Evolutionary conservation across 2,329 filamentous ascomycete genomes (phyloP).

Genomic region (Epichloe baconii): DNA sequence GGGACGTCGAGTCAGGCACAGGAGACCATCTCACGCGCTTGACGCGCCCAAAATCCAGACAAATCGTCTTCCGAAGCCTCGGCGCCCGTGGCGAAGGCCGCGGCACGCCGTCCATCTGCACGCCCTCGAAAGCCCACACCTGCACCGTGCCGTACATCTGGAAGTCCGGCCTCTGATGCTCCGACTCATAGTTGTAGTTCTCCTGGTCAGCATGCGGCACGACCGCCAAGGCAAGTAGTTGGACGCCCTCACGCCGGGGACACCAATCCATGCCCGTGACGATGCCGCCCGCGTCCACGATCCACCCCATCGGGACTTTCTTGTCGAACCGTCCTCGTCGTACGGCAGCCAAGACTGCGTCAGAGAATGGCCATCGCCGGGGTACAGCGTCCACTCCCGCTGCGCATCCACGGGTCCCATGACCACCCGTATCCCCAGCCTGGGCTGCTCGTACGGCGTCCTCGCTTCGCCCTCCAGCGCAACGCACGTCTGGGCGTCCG

Average conservation of each 20-base stretch:
- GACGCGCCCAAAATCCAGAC: conserved; percentile 37
- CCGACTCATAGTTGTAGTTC: conserved; percentile 24
- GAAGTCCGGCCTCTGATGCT: conserved; percentile 23
- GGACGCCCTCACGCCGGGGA: conserved; percentile 23
- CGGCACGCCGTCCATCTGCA: conserved; percentile 17
- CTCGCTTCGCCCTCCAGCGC: conserved; percentile 14
- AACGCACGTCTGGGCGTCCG: conserved; percentile 5
- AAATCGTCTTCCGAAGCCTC: conserved; percentile 29
- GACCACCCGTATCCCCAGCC: conserved; percentile 19
- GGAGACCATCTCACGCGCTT: conserved; percentile 34
- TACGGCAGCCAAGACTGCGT: conserved; percentile 18
- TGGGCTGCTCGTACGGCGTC: conserved; percentile 15
- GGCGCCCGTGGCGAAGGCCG: conserved; percentile 24
- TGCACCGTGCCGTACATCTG: conserved; percentile 35
- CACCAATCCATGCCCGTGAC: conserved; percentile 42
- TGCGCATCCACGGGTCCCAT: conserved; percentile 19
- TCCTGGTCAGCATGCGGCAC: conserved; percentile 38
- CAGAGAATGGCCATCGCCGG: conserved; percentile 14
- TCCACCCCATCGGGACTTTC: conserved; percentile 31
- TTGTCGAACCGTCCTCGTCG: conserved; percentile 11
- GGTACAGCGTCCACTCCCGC: conserved; percentile 17
- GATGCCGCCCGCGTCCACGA: conserved; percentile 41
- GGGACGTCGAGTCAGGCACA: conserved; percentile 12
- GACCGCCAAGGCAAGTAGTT: conserved; percentile 39
- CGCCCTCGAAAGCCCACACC: conserved; percentile 34